Percentiles rank a stretch among this genome's conserved stretches.
Conservation (phyloP, 2,329 filamentous ascomycete genomes). For the Sporothrix mexicana region DNA sequence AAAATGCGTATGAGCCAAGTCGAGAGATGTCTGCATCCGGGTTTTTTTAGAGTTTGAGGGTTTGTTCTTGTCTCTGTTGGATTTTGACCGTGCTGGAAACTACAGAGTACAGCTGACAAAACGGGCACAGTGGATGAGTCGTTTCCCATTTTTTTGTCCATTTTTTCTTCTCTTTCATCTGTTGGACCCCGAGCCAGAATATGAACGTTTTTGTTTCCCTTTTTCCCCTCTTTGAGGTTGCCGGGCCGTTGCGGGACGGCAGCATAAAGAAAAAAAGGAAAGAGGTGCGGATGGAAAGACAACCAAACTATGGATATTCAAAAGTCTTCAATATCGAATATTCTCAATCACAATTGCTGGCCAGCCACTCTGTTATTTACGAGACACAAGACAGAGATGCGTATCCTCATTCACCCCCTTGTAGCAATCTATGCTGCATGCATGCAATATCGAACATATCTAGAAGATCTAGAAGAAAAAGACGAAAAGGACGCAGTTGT, state of each 20-base stretch:
- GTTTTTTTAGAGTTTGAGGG: neutral
- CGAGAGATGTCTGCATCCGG: neutral
- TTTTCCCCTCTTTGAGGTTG: neutral
- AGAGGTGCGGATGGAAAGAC: neutral
- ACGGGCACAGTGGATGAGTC: neutral
- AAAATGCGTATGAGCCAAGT: neutral
- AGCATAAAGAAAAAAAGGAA: neutral
- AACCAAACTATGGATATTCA: neutral
- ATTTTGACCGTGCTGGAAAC: conserved; percentile 14
- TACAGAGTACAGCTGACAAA: conserved; percentile 1
- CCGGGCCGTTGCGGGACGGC: conserved; percentile 23
- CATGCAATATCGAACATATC: conserved; percentile 19
- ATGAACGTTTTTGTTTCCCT: neutral
- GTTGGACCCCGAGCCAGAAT: neutral
- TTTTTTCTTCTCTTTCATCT: neutral
- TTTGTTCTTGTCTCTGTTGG: neutral
- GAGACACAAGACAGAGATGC: too few relatives aligned
- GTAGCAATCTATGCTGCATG: conserved; percentile 19
- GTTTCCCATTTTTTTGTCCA: neutral
- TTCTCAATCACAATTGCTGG: neutral
- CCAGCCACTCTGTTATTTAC: neutral
- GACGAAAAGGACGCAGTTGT: neutral
- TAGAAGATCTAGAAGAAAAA: neutral
- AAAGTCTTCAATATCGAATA: neutral
- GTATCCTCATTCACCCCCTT: neutral